Conservation (phyloP, 306 rosid genomes). For the Potentilla sterilis region DNA sequence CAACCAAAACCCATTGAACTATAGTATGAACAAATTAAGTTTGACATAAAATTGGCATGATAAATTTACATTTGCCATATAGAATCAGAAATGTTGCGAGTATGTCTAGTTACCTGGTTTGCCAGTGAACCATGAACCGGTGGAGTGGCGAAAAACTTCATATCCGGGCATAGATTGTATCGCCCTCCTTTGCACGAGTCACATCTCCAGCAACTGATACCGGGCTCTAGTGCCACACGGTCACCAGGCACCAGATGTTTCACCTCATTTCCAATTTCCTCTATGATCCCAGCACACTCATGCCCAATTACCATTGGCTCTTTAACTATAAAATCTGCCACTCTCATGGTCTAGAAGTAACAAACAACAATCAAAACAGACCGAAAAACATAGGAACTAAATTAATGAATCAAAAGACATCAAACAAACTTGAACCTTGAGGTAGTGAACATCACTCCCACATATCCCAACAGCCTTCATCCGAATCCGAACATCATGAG, state of each 20-base stretch:
- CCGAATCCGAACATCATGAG: slow-evolving; percentile 67
- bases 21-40: not conserved
- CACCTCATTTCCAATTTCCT: slow-evolving; percentile 71
- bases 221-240: slow-evolving; percentile 82
- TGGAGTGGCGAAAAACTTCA: slow-evolving; percentile 90
- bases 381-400: no score
- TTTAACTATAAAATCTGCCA: slow-evolving; percentile 68
- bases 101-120: slow-evolving; percentile 54
- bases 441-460: slow-evolving; percentile 93
- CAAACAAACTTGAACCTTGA: slow-evolving; percentile 46
- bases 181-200: slow-evolving; percentile 71
- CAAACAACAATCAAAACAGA: slow-evolving; percentile 17
- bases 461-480: slow-evolving; percentile 96
- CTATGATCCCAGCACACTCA: slow-evolving; percentile 91
- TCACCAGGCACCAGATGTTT: slow-evolving; percentile 60
- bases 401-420: not conserved
- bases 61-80: not conserved
- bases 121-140: slow-evolving; percentile 93
- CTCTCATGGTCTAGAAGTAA: slow-evolving; percentile 60
- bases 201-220: slow-evolving; percentile 85
- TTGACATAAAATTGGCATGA: not conserved
- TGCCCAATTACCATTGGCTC: slow-evolving; percentile 98
- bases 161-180: slow-evolving; percentile 80
- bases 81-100: not conserved
- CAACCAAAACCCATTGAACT: not conserved